Percentiles rank a stretch among this genome's conserved stretches.
phyloP scores from a whole-genome alignment of 768 basidiomycete species.

The Kondoa subrosea region DNA sequence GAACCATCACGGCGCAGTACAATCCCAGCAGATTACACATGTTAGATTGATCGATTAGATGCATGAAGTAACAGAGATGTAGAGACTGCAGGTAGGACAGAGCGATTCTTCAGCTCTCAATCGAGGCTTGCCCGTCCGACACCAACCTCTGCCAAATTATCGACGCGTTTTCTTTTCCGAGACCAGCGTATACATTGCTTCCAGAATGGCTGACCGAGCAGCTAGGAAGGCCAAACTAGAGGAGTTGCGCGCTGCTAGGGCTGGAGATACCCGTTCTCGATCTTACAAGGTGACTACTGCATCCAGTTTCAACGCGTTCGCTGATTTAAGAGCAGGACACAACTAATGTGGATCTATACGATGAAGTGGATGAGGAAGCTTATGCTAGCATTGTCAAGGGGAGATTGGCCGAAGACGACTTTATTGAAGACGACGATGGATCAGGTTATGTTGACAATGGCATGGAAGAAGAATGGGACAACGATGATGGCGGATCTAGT shows the following conservation, averaged over 20 bases:
- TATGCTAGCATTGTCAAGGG: constrained; percentile 70
- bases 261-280: constrained; percentile 30
- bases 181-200: no score
- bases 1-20: no score
- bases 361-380: constrained; percentile 68
- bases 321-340: constrained; percentile 12
- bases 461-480: constrained; percentile 44
- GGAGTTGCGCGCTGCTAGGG: constrained; percentile 33
- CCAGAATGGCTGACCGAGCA: constrained; percentile 15
- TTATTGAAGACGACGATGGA: constrained; percentile 87
- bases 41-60: no score
- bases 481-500: constrained; percentile 19
- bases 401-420: constrained; percentile 72
- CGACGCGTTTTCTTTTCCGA: no score
- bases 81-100: no score
- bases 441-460: constrained; percentile 87
- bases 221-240: constrained; percentile 26
- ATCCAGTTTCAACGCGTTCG: no score
- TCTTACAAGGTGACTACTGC: constrained; percentile 46
- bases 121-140: no score
- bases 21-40: no score
- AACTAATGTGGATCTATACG: constrained; percentile 55
- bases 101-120: no score
- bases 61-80: no score
- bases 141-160: no score